Evolutionary conservation across 768 basidiomycete species (phyloP), one percentile per base, ranked within the genome.

Genomic region (Macrolepiota albuminosa): DNA sequence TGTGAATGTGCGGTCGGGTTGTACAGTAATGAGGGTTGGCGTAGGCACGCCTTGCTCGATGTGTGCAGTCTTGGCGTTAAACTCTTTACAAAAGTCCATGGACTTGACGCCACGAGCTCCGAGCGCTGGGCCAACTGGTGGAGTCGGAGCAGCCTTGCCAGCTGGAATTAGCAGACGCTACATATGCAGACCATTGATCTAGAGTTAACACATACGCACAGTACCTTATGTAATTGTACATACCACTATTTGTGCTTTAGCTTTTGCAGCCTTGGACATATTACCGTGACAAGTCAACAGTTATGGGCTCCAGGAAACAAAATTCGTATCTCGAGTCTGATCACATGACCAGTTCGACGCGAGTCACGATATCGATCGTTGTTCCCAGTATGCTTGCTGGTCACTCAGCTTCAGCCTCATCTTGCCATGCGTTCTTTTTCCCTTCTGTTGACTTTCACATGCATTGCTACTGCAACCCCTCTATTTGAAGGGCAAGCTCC

Each of bases 61-160:
- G 71, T 93, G 88, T 36, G 92, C 88, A 21, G 96, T 98, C 64
- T 88, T 87, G n/a, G 96, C 95, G 70, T 99, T 99, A 78, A 98
- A 99, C 72, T 98, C 95, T 73, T 98, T 99, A 81, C 95, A 97
- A 71, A 99, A 99, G 77, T 99, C 97, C 91, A 98, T 98, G 31
- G 95, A 94, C 76, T 97, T 98, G 66, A 99, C 95, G 67, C 97
- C 97, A 69, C 93, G 87, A 64, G 97, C 96, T 78, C 97, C 97
- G 56, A 99, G 84, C 36, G 95, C 96, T 57, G 96, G 96, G 69
- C 96, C 96, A 54, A 99, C 90, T 9, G 96, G 96, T 58, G 96
- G 96, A 42, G 93, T 91, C 18, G 96, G 95, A 31, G 95, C 89
- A 39, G 96, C 96, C 71, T 98, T 98, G 47, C 93, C 95, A 47